Base-by-base conservation (phyloP, 805 yeast species). In the Tetrapisispora namnaoensis region DNA sequence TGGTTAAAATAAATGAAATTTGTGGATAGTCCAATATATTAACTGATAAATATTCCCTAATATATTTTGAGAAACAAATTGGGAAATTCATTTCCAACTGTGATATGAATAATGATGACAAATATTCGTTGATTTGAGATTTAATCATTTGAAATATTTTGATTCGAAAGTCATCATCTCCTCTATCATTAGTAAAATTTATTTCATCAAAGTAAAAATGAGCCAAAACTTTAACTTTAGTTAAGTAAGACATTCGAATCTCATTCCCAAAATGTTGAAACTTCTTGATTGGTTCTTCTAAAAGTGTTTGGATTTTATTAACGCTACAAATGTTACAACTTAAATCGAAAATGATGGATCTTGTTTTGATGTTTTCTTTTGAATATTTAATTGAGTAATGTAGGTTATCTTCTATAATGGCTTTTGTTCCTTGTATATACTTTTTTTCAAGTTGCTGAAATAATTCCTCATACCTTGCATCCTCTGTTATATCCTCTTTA, bases 21-120 rank as follows among this genome's bases (percentile, higher is more conserved):
- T 62, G 60, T 0, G 61, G 66, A 16, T 60, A 45, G 24, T 57
- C 52, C 4, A 42, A 34, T 41, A 53, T 57, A 42, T 65, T 67
- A 18, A 46, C 22, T 13, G 42, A 42, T 2, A 65, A 50, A 6
- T 56, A 45, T 1, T 47, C 45, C 46, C 71, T 53, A 5, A 61
- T 52, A 1, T 46, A 47, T 21, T 46, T 47, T 14, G 64, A 66
- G 45, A 68, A 69, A 5, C 65, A 60, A 24, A 68, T 49, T 4
- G 72, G 71, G 49, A 58, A 61, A 36, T 58, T 60, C 39, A 65
- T 63, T 45, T 69, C 72, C 45, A 67, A 52, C 42, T 67, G 63
- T 0, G 67, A 61, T 2, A 63, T n/a, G 11, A 66, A 37, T 30
- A 66, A 49, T 1, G 67, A 63, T 2, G 55, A 40, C 17, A 61